These are phyloP conservation scores for Schwanniomyces pseudopolymorphus DNA, from an alignment of 805 yeast genomes.

Conservation along the genomic window DNA sequence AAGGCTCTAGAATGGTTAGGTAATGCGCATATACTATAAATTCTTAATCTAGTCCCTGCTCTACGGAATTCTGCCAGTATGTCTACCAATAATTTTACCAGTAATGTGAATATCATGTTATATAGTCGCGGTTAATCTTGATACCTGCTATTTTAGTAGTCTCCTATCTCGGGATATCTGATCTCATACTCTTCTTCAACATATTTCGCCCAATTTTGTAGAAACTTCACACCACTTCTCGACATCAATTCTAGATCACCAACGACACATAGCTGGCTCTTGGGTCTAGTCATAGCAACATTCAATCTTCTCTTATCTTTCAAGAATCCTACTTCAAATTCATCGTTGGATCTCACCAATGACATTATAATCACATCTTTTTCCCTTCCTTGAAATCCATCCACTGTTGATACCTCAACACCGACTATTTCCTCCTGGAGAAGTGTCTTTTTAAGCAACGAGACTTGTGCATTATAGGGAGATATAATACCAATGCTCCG, in stretches of 20 bases:
- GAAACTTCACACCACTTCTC: conserved; percentile 42
- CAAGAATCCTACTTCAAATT: conserved; percentile 75
- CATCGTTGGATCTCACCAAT: conserved; percentile 77
- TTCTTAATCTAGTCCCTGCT: neutral
- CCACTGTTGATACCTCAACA: conserved; percentile 85
- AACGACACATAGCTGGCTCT: conserved; percentile 77
- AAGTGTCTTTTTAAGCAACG: conserved; percentile 50
- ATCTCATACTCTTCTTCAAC: conserved; percentile 67
- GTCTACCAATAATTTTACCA: neutral
- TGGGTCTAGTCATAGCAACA: conserved; percentile 91
- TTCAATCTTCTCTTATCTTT: conserved; percentile 77
- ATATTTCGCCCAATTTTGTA: conserved; percentile 68
- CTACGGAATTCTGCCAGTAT: neutral
- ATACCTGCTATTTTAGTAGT: conserved; percentile 12
- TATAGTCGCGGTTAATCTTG: no score
- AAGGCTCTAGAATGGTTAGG: no score
- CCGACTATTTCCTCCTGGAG: conserved; percentile 24
- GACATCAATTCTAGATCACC: conserved; percentile 80
- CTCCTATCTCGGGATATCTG: conserved; percentile 54
- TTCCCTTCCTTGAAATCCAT: conserved; percentile 96
- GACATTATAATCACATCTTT: conserved; percentile 82
- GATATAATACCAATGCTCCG: conserved; percentile 79
- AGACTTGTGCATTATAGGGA: conserved; percentile 88
- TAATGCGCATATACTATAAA: no score
- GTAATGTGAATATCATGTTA: no score